Evolutionary conservation across 306 rosid genomes (phyloP), one percentile per base, ranked within the genome.

Genomic region (Arachis stenosperma): DNA sequence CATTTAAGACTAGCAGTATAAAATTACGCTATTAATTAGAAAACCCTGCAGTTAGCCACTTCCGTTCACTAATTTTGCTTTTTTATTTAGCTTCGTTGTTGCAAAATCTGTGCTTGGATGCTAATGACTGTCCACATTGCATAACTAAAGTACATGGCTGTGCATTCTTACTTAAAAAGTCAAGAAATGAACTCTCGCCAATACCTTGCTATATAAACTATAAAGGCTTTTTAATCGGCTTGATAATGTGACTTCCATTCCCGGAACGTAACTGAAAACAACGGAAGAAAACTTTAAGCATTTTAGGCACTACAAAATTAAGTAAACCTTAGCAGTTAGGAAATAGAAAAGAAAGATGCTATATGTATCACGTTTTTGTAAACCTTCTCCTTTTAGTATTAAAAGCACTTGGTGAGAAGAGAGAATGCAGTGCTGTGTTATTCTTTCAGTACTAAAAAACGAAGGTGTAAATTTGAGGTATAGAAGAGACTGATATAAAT

Each of bases 141-240:
- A 41, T 47, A 54, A 66, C 40, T 44, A 64, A 68, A 64, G 12
- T 40, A 68, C 54, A 44, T 4, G 42, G 43, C 66, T 11, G 9
- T 51, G 12, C 37, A 61, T 72, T 61, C 65, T 70, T 65, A 61
- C 44, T 64, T 71, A 46, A 73, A 60, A 76, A 39, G 76, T 71
- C 58, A 76, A 79, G 64, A 47, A 61, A 61, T 60, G 64, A 69
- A 55, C 44, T 73, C 11, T 73, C 11, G 41, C 6, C 61, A 67
- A 67, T 88, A 93, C 98, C 98, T 93, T 93, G 84, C 92, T 91
- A 80, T 88, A 89, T 82, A 93, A 89, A 77, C 98, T 89, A 75
- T 89, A 93, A 75, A 93, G 84, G 87, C 98, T 93, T 83, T 93
- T 93, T 33, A 93, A 83, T 69, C 97, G 87, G 85, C 97, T 91